phyloP scores from a whole-genome alignment of 257 asterid genomes.

The Solanum dulcamara region DNA sequence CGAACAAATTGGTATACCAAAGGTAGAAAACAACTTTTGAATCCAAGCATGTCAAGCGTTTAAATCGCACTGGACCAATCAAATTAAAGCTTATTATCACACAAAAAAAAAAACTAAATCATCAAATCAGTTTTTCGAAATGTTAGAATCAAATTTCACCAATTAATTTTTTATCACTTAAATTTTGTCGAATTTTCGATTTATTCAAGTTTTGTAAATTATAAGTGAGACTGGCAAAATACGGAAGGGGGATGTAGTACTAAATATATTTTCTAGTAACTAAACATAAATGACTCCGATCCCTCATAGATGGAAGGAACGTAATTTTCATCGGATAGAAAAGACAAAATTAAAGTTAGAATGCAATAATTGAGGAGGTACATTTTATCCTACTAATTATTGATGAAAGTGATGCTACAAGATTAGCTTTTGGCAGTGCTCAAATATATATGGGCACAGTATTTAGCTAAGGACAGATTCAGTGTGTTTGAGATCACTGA shows the following conservation, averaged over 20 bases:
- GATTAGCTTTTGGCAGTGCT: background rate
- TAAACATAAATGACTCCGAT: background rate
- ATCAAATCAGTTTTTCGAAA: too few relatives aligned
- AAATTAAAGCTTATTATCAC: too few relatives aligned
- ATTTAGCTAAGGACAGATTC: background rate
- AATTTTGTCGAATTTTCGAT: too few relatives aligned
- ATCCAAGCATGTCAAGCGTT: background rate
- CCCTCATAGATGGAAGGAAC: background rate
- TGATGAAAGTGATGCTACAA: background rate
- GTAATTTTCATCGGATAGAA: background rate
- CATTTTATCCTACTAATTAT: background rate
- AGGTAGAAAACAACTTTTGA: background rate
- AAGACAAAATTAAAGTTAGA: background rate
- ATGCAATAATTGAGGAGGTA: background rate
- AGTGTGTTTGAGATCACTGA: background rate
- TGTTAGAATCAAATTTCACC: too few relatives aligned
- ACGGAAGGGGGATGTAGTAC: background rate
- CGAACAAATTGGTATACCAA: background rate
- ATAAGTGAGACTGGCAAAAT: background rate
- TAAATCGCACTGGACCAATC: background rate
- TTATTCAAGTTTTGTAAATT: background rate
- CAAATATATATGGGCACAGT: background rate
- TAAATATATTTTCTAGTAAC: background rate
- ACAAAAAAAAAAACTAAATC: background rate
- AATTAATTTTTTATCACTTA: too few relatives aligned